These are phyloP conservation scores for Talaromyces adpressus DNA, from an alignment of 495 filamentous ascomycete genomes.

Conservation along the genomic window DNA sequence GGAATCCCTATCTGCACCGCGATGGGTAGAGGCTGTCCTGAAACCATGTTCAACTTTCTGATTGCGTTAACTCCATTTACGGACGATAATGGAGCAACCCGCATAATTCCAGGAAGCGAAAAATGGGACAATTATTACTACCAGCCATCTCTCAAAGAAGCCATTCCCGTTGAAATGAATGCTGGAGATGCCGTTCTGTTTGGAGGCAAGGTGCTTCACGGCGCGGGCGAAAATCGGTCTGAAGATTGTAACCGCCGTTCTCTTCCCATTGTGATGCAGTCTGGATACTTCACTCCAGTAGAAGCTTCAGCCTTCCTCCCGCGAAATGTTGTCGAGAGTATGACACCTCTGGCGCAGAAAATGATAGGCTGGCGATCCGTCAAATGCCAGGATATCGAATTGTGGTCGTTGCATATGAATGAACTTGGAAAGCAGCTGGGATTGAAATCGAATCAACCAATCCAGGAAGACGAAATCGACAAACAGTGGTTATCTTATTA, in stretches of 20 bases:
- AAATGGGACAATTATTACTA: too few species aligned
- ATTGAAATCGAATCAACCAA: not conserved
- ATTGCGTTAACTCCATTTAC: too few species aligned
- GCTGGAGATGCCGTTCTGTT: not conserved
- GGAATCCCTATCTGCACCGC: too few species aligned
- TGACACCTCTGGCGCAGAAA: constrained; percentile 1
- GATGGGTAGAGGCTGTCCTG: too few species aligned
- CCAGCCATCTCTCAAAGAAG: too few species aligned
- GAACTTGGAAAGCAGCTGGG: not conserved
- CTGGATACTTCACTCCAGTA: not conserved
- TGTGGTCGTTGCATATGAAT: not conserved
- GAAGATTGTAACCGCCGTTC: not conserved
- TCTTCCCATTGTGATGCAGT: not conserved
- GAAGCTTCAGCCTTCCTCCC: not conserved
- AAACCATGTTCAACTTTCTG: too few species aligned
- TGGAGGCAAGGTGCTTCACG: not conserved
- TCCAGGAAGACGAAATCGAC: too few species aligned
- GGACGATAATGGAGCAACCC: too few species aligned
- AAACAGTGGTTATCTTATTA: too few species aligned
- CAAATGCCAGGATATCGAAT: not conserved
- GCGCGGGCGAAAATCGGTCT: not conserved
- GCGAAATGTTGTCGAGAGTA: not conserved
- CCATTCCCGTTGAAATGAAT: not conserved
- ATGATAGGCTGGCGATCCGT: not conserved
- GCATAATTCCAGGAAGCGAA: too few species aligned